Base-by-base conservation (phyloP, 106 monocot genomes). In the Narthecium ossifragum region DNA sequence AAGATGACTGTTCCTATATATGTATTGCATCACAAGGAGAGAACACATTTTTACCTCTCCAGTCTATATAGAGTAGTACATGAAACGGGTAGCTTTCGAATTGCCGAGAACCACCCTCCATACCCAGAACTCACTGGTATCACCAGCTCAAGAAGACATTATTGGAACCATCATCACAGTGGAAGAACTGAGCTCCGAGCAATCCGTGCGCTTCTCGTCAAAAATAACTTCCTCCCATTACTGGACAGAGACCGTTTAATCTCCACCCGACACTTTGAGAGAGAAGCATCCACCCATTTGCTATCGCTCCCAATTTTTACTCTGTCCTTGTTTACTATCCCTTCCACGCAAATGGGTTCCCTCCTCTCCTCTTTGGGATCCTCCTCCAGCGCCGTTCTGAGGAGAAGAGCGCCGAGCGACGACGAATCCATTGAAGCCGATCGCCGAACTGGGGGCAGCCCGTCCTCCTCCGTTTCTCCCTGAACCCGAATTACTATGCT, bases 341-440 rank as follows among this genome's bases (percentile, higher is more conserved):
- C 64, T 34, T 9, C 43, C 13, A 13, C 33, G 53, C 20, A 27
- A 12, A 13, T 21, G 25, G 20, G 8, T 37, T 69, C 21, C 30
- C 57, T 46, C 59, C 15, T 48, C 18, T 38, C 30, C 37, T 55
- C 48, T 12, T 24, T n/a, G 30, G 26, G 21, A n/a, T 27, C 38
- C 12, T 53, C 67, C 21, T 53, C 70, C 29, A 15, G 3, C 0
- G 46, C 57, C 18, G 15, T 31, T 24, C 71, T 66, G 21, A 54
- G 9, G 32, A 71, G 8, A 51, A 75, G 17, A 50, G 25, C 17
- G 36, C 28, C 64, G 25, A 68, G 38, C 10, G 55, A 55, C 14
- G 70, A 74, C 0, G 63, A 31, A 46, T 83, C 83, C 83, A 75
- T 67, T 0, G 83, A 83, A 57, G 71, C 59, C 8, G 83, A 83